Evolutionary conservation across 129 eudicot species (phyloP).

Genomic region (Artemisia tridentata): DNA sequence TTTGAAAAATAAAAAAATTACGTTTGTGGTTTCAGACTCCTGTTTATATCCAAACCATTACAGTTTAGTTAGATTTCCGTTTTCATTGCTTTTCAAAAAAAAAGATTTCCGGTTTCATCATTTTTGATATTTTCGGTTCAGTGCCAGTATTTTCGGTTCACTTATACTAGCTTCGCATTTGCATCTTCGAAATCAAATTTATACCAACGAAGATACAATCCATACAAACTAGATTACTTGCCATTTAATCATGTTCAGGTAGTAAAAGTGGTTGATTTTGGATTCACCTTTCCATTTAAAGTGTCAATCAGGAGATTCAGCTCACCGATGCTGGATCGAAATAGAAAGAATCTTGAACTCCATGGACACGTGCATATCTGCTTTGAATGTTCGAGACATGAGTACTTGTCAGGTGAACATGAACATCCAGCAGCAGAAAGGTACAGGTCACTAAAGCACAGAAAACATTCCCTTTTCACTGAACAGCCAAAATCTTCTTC

Average conservation of each 20-base stretch:
- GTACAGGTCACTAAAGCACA: constrained; percentile 63
- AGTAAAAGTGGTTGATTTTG: constrained; percentile 9
- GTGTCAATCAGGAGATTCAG: constrained; percentile 54
- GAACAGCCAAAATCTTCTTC: constrained; percentile 44
- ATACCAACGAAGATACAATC: constrained; percentile 14
- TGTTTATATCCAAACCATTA: too few species aligned
- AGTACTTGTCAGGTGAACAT: constrained; percentile 58
- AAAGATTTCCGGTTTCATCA: too few species aligned
- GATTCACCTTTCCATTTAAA: constrained; percentile 45
- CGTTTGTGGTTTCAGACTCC: too few species aligned
- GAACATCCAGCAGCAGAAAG: constrained; percentile 68
- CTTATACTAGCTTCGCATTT: not conserved
- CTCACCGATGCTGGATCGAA: constrained; percentile 48
- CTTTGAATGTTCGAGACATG: constrained; percentile 76
- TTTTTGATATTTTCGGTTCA: too few species aligned
- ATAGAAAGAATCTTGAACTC: constrained; percentile 46
- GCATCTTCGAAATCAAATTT: not conserved
- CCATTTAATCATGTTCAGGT: not conserved
- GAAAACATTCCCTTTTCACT: constrained; percentile 54
- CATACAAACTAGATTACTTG: not conserved
- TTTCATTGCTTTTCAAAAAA: too few species aligned
- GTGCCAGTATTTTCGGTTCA: not conserved
- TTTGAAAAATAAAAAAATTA: too few species aligned
- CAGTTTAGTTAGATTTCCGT: too few species aligned
- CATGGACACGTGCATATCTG: constrained; percentile 66